Percentiles rank a stretch among this genome's conserved stretches.
These are phyloP conservation scores for Globisporangium cylindrosporum DNA, from an alignment of 352 stramenopile genomes.

Conservation along the genomic window DNA sequence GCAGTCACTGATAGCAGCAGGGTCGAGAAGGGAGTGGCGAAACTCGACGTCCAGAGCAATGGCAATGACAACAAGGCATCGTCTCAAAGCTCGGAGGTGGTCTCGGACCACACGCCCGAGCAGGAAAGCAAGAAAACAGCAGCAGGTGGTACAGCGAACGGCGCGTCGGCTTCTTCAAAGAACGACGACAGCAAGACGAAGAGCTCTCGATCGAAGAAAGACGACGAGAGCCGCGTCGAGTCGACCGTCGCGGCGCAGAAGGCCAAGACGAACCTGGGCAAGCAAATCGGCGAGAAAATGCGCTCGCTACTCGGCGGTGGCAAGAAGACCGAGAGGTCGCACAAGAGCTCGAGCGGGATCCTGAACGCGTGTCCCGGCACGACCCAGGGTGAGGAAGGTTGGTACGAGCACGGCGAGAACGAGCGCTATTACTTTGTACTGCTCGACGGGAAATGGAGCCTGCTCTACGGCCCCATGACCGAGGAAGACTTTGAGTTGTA, in stretches of 20 bases:
- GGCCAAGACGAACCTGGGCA: slow-evolving; percentile 49
- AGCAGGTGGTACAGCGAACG: background rate
- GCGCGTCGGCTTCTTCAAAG: background rate
- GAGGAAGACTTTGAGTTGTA: slow-evolving; percentile 82
- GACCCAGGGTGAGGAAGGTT: slow-evolving; percentile 80
- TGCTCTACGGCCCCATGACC: slow-evolving; percentile 82
- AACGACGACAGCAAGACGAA: slow-evolving; percentile 13
- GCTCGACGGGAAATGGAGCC: slow-evolving; percentile 79
- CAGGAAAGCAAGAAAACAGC: slow-evolving; percentile 17
- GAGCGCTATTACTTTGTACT: slow-evolving; percentile 87
- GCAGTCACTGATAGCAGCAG: background rate
- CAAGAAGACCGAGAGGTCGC: slow-evolving; percentile 63
- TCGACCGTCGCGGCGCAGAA: slow-evolving; percentile 29
- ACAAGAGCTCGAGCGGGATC: slow-evolving; percentile 73
- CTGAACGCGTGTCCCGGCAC: slow-evolving; percentile 78
- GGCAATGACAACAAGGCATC: slow-evolving; percentile 20
- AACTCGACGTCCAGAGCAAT: slow-evolving; percentile 29
- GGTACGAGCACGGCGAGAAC: slow-evolving; percentile 86
- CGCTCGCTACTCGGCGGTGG: slow-evolving; percentile 67
- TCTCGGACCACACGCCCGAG: slow-evolving; percentile 18
- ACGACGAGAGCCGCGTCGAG: slow-evolving; percentile 54
- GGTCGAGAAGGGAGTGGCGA: slow-evolving; percentile 34
- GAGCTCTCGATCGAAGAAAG: slow-evolving; percentile 30
- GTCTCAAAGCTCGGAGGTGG: slow-evolving; percentile 15
- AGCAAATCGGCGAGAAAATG: slow-evolving; percentile 82